Evolutionary conservation across 345 rosid species (phyloP).

Genomic region (Anastatica hierochuntica): DNA sequence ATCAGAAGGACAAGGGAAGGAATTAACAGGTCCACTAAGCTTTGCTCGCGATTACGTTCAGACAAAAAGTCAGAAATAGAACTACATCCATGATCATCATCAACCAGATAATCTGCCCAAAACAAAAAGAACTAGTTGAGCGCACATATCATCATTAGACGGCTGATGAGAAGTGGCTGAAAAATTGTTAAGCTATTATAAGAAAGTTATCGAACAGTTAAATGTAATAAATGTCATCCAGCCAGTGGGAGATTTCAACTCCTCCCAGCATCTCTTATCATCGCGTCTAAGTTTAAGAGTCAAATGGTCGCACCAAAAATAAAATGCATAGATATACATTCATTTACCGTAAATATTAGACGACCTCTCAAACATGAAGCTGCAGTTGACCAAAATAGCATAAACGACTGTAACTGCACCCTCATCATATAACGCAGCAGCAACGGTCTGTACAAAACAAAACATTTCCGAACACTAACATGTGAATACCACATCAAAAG

Average conservation of each 20-base stretch:
- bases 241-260: slow-evolving; percentile 3
- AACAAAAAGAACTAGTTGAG: slow-evolving; percentile 12
- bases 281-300: not conserved
- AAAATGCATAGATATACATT: not conserved
- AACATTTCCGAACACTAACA: slow-evolving; percentile 8
- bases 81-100: slow-evolving; percentile 91
- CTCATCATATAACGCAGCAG: slow-evolving; percentile 79
- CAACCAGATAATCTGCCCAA: slow-evolving; percentile 84
- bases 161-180: slow-evolving; percentile 1
- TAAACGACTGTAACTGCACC: slow-evolving; percentile 70
- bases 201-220: too few species aligned
- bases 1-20: slow-evolving; percentile 74
- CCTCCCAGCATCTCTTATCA: slow-evolving; percentile 7
- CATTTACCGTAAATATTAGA: slow-evolving; percentile 78
- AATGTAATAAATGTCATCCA: not conserved
- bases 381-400: slow-evolving; percentile 75
- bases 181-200: too few species aligned
- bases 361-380: slow-evolving; percentile 84
- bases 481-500: slow-evolving; percentile 9
- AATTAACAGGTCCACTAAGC: slow-evolving; percentile 77
- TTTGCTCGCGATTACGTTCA: slow-evolving; percentile 95
- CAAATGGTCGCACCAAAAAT: not conserved
- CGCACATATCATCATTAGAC: slow-evolving; percentile 2
- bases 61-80: slow-evolving; percentile 86
- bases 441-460: slow-evolving; percentile 54